Conservation (phyloP, 805 yeast genomes). For the Scheffersomyces coipomensis region DNA sequence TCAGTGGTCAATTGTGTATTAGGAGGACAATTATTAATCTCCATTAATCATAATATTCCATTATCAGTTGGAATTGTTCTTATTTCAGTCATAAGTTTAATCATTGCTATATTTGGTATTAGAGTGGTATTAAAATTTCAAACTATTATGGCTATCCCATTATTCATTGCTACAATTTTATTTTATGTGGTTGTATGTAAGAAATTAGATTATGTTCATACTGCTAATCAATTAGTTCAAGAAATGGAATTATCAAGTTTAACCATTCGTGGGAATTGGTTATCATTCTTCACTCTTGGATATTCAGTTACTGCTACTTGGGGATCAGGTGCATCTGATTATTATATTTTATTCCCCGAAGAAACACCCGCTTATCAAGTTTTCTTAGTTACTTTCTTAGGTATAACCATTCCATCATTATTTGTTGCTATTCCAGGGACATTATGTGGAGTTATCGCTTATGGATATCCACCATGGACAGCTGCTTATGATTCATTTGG, state of each 20-base stretch:
- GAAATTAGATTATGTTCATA: conserved; percentile 15
- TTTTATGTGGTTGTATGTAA: conserved; percentile 31
- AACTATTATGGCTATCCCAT: conserved; percentile 26
- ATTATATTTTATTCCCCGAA: conserved; percentile 31
- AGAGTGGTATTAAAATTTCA: conserved; percentile 27
- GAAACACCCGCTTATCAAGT: conserved; percentile 22
- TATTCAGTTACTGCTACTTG: conserved; percentile 36
- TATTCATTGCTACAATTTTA: conserved; percentile 25
- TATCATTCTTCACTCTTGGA: conserved; percentile 33
- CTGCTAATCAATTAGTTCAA: conserved; percentile 18
- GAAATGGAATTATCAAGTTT: conserved; percentile 9
- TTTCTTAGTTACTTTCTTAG: conserved; percentile 26
- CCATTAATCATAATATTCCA: conserved; percentile 21
- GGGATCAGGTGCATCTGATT: conserved; percentile 36
- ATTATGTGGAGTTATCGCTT: conserved; percentile 31
- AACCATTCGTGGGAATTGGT: conserved; percentile 29
- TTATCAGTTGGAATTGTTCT: conserved; percentile 31
- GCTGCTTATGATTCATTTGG: conserved; percentile 26
- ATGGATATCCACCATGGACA: conserved; percentile 29
- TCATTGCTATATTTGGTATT: conserved; percentile 33
- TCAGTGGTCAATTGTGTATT: conserved; percentile 37
- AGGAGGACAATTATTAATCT: conserved; percentile 33
- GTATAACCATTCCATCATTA: conserved; percentile 28
- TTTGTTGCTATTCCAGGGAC: conserved; percentile 32
- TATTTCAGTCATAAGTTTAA: conserved; percentile 22